Evolutionary conservation across 2,329 filamentous ascomycete genomes (phyloP).

Genomic region (Xylariaceae sp.): DNA sequence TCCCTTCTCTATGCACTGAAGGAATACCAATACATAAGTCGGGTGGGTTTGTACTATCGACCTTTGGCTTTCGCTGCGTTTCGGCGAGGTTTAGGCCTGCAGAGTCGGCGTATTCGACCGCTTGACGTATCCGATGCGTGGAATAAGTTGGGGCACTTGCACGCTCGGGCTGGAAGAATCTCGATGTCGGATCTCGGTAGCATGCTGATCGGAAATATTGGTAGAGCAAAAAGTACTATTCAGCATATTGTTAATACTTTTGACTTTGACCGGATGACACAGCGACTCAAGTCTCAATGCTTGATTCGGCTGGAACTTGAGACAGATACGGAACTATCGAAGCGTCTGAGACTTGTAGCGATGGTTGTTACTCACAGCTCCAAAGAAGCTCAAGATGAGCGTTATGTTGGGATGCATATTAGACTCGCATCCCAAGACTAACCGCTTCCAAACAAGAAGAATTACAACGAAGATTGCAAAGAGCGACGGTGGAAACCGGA

Average conservation of each 20-base stretch:
- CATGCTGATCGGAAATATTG: slow-evolving; percentile 18
- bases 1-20: slow-evolving; percentile 20
- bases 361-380: neutral
- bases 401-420: neutral
- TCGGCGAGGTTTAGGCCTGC: neutral
- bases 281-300: neutral
- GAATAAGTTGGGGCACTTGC: slow-evolving; percentile 20
- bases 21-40: slow-evolving; percentile 23
- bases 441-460: too few relatives aligned
- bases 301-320: neutral
- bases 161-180: slow-evolving; percentile 20
- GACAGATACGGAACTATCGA: too few relatives aligned
- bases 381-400: neutral
- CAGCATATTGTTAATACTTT: slow-evolving; percentile 1
- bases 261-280: too few relatives aligned
- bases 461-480: too few relatives aligned
- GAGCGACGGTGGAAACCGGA: too few relatives aligned
- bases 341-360: neutral
- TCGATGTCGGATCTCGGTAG: slow-evolving; percentile 24
- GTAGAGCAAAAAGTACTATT: slow-evolving; percentile 18
- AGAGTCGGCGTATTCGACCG: slow-evolving; percentile 12
- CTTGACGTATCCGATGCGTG: slow-evolving; percentile 19
- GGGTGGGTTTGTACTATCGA: neutral
- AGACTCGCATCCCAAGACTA: too few relatives aligned
- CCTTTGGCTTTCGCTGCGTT: neutral